A percentile compares a stretch with the other conserved stretches of the same genome.
These are phyloP conservation scores for Chrysanthemum makinoi DNA, from an alignment of 129 eudicot genomes.

Conservation along the genomic window DNA sequence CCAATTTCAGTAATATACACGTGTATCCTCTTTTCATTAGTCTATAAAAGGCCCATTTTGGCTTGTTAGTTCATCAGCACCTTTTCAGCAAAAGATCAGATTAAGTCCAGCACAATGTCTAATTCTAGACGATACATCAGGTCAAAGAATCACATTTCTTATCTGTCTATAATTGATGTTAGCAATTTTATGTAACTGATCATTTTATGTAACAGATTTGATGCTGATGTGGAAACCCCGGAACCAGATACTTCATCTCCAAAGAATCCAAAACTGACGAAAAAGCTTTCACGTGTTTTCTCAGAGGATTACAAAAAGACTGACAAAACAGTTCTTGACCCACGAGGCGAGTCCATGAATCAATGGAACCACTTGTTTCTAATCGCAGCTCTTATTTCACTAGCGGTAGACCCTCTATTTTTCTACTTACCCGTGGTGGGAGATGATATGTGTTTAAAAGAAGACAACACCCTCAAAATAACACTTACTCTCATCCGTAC, in stretches of 20 bases:
- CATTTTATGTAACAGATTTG: constrained; percentile 23
- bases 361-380: constrained; percentile 60
- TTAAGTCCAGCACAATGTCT: constrained; percentile 20
- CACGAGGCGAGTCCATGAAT: constrained; percentile 42
- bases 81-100: constrained; percentile 3
- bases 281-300: constrained; percentile 61
- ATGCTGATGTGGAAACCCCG: constrained; percentile 37
- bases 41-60: constrained; percentile 18
- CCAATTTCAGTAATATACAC: constrained; percentile 28
- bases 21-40: neutral
- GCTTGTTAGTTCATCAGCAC: constrained; percentile 11
- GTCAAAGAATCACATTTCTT: constrained; percentile 17
- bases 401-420: constrained; percentile 76
- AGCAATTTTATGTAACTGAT: constrained; percentile 3
- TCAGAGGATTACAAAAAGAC: constrained; percentile 54
- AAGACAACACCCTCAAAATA: constrained; percentile 39
- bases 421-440: constrained; percentile 62
- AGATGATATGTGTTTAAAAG: constrained; percentile 49
- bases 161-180: neutral
- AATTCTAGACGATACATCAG: constrained; percentile 32
- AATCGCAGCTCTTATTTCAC: constrained; percentile 49
- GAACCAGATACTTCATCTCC: constrained; percentile 12
- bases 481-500: constrained; percentile 55
- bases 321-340: constrained; percentile 46
- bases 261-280: constrained; percentile 22